Evolutionary conservation across 169 alveolate species (phyloP), one percentile per base, ranked within the genome.

Genomic region (Cryptosporidium sp.): DNA sequence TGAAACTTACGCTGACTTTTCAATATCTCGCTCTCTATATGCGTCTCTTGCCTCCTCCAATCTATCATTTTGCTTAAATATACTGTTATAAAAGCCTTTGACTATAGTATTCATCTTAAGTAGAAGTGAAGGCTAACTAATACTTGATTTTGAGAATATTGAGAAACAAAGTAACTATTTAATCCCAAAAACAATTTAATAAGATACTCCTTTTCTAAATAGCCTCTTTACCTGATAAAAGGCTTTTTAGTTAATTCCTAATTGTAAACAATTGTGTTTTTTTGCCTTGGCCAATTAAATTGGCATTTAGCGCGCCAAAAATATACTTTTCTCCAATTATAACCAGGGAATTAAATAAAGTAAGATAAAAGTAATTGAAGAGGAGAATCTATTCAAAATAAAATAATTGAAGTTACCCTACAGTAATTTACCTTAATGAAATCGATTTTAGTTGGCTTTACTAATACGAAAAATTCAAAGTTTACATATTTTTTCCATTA

Each of bases 1-100:
- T 4, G 1, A 80, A 80, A 80, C 89, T 80, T 80, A 80, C 89
- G 5, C 73, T 69, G 92, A 92, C 9, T 59, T 41, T 16, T 74
- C 94, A 39, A 92, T 84, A 41, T 92, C 94, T 12, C 74, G 80
- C 21, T 92, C 84, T 35, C 87, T 67, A 43, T 52, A 92, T 16
- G 94, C 94, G 29, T 70, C 80, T 89, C 91, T 84, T 8, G 94
- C 94, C 45, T 58, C 93, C 41, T 51, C 39, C 26, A 85, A 70
- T 48, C 84, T 86, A 52, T 74, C 43, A 70, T 43, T 85, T 29
- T 26, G 43, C 1, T 43, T 43, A 41, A 41, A 18, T 26, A 39
- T 45, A 9, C 55, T 62, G 23, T 48, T 52, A 35, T 45, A 41
- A 35, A 80, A 23, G 3, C 41, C 48, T 43, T 50, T 80, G 8